A percentile compares a stretch with the other conserved stretches of the same genome.
Evolutionary conservation across 345 rosid genomes (phyloP).

Genomic region (Nephelium lappaceum): DNA sequence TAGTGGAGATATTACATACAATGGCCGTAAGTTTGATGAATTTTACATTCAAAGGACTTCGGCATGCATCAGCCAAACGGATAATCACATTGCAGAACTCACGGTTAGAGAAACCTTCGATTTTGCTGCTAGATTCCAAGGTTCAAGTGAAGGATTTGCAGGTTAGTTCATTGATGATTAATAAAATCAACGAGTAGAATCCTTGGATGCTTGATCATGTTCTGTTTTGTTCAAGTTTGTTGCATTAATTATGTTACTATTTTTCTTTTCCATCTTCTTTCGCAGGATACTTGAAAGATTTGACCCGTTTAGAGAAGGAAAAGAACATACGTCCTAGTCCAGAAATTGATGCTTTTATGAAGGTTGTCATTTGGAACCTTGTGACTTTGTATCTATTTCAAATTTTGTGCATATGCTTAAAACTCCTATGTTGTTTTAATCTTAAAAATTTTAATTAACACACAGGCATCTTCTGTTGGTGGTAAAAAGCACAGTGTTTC

Average conservation of each 20-base stretch:
- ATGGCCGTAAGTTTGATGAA: slow-evolving; percentile 66
- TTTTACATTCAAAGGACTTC: slow-evolving; percentile 81
- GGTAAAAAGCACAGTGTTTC: slow-evolving; percentile 79
- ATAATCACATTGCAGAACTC: slow-evolving; percentile 82
- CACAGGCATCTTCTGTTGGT: slow-evolving; percentile 80
- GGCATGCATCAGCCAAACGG: slow-evolving; percentile 92
- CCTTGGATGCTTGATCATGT: neutral
- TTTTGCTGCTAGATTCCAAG: slow-evolving; percentile 94
- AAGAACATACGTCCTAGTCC: slow-evolving; percentile 66
- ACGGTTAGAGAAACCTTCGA: slow-evolving; percentile 96
- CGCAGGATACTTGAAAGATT: slow-evolving; percentile 63
- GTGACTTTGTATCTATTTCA: neutral
- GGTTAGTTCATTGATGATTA: slow-evolving; percentile 39
- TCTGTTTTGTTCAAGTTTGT: neutral
- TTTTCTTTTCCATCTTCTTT: slow-evolving; percentile 8
- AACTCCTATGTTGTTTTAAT: slow-evolving; percentile 9
- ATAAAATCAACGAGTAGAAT: neutral
- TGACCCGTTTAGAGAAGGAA: slow-evolving; percentile 70
- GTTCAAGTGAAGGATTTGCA: slow-evolving; percentile 82
- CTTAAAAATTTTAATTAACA: slow-evolving; percentile 1
- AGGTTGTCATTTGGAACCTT: slow-evolving; percentile 46
- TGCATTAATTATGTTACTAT: neutral
- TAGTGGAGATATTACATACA: slow-evolving; percentile 72
- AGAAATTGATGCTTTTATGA: slow-evolving; percentile 95
- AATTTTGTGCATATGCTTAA: neutral